A percentile compares a stretch with the other conserved stretches of the same genome.
Conservation (phyloP, 1,139 yeast species). For the Magnusiomyces paraingens region DNA sequence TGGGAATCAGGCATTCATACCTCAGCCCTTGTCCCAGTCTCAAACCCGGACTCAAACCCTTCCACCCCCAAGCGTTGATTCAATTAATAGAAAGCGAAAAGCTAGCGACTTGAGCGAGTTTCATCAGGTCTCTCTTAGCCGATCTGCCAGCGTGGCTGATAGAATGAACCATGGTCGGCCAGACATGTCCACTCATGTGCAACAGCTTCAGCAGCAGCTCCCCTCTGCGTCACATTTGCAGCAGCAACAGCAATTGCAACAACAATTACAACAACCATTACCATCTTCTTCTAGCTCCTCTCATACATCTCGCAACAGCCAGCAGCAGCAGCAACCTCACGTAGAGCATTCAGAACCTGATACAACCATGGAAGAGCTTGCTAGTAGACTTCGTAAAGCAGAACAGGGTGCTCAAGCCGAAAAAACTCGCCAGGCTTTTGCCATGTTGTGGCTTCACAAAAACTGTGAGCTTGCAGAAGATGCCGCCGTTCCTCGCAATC, state of each 20-base stretch:
- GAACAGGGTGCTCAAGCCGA: slow-evolving; percentile 46
- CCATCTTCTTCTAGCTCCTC: too few species aligned
- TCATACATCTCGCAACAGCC: too few species aligned
- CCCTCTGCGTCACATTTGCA: slow-evolving; percentile 13
- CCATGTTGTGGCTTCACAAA: slow-evolving; percentile 71
- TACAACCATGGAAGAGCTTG: slow-evolving; percentile 46
- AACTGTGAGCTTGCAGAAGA: slow-evolving; percentile 59
- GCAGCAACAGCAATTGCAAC: slow-evolving; percentile 11
- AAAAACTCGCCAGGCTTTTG: slow-evolving; percentile 69
- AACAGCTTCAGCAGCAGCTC: slow-evolving; percentile 16
- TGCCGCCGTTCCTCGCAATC: slow-evolving; percentile 76
- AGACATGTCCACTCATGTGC: neutral
- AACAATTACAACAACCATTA: neutral
- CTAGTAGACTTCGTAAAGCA: slow-evolving; percentile 42
- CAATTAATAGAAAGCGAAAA: too few species aligned
- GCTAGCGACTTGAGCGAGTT: too few species aligned
- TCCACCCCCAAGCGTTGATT: too few species aligned
- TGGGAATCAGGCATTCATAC: too few species aligned
- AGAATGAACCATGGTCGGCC: too few species aligned
- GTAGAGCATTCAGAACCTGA: slow-evolving; percentile 18
- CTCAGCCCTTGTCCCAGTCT: too few species aligned
- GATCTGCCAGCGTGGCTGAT: too few species aligned
- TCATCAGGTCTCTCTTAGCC: too few species aligned
- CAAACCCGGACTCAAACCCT: too few species aligned
- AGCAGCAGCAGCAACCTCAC: too few species aligned